Conservation (phyloP, 768 basidiomycete species). For the Amanita rubescens region DNA sequence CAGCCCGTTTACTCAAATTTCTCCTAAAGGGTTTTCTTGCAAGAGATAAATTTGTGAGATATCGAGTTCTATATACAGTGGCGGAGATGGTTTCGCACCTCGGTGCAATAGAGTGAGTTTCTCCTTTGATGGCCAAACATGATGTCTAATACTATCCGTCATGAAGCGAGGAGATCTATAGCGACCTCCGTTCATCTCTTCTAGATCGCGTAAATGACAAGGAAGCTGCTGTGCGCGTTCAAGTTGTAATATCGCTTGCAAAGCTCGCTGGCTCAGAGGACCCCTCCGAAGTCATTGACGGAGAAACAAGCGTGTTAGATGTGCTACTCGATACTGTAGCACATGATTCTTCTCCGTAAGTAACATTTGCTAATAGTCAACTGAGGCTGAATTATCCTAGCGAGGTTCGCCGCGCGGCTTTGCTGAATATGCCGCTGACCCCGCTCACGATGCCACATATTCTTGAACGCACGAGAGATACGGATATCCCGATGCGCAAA, state of each 20-base stretch:
- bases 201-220: slow-evolving; percentile 74
- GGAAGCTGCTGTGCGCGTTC: slow-evolving; percentile 67
- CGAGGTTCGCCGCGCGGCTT: slow-evolving; percentile 78
- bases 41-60: slow-evolving; percentile 85
- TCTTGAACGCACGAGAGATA: slow-evolving; percentile 72
- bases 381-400: slow-evolving; percentile 27
- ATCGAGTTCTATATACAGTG: slow-evolving; percentile 68
- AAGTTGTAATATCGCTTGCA: slow-evolving; percentile 73
- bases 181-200: slow-evolving; percentile 49
- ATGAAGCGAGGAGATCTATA: slow-evolving; percentile 70
- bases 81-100: slow-evolving; percentile 75
- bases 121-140: not conserved
- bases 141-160: not conserved
- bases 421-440: slow-evolving; percentile 63
- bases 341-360: slow-evolving; percentile 74
- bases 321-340: slow-evolving; percentile 61
- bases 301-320: slow-evolving; percentile 45
- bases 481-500: slow-evolving; percentile 67
- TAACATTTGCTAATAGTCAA: slow-evolving; percentile 2
- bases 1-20: slow-evolving; percentile 52
- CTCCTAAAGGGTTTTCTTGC: slow-evolving; percentile 73
- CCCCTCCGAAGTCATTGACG: slow-evolving; percentile 40
- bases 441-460: slow-evolving; percentile 52
- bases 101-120: slow-evolving; percentile 74
- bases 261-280: slow-evolving; percentile 73